These are phyloP conservation scores for Kalanchoe fedtschenkoi DNA, from an alignment of 164 flowering plant genomes.

Conservation along the genomic window DNA sequence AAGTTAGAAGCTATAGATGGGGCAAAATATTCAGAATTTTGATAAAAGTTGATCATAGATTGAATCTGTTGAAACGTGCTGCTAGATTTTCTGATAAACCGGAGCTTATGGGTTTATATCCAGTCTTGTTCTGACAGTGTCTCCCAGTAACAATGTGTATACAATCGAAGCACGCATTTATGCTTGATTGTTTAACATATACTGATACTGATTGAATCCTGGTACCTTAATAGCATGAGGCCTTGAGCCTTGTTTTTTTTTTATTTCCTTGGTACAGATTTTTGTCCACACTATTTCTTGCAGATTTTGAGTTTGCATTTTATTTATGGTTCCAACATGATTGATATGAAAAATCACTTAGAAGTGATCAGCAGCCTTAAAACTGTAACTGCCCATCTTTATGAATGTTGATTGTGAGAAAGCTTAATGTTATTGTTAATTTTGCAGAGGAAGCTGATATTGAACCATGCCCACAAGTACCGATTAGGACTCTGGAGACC, in stretches of 20 bases:
- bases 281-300: not conserved
- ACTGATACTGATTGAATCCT: not conserved
- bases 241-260: not conserved
- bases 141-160: not conserved
- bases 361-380: not conserved
- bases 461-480: constrained; percentile 4
- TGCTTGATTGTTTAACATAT: not conserved
- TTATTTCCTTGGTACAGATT: no score
- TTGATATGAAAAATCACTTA: not conserved
- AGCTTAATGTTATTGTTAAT: not conserved
- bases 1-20: no score
- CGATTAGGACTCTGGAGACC: constrained; percentile 1
- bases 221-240: not conserved
- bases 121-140: not conserved
- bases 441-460: constrained; percentile 2
- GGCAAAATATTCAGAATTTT: no score
- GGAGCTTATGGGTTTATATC: no score
- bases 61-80: no score
- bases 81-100: no score
- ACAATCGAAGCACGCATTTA: not conserved
- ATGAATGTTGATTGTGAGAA: not conserved
- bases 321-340: not conserved
- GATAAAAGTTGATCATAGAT: no score
- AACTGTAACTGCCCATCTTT: not conserved
- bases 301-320: not conserved